Percentiles rank a stretch among this genome's conserved stretches.
These are phyloP conservation scores for Mucor ambiguus DNA, from an alignment of 371 early-diverging fungal genomes.

Conservation along the genomic window DNA sequence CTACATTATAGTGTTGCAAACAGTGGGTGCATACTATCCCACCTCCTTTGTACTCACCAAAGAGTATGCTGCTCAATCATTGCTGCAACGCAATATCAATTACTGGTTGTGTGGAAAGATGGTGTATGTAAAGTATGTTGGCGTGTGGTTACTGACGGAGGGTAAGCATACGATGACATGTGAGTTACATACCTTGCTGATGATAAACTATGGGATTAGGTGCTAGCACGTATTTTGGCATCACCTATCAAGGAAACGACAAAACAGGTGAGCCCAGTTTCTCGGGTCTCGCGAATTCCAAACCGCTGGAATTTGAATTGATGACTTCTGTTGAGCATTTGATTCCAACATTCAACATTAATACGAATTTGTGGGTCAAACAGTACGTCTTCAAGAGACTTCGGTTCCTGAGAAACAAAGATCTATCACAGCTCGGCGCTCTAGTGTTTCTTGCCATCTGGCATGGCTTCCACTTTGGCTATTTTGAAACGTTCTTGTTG, in stretches of 20 bases:
- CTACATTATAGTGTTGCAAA: slow-evolving; percentile 54
- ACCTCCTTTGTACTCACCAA: slow-evolving; percentile 47
- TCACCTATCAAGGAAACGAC: slow-evolving; percentile 62
- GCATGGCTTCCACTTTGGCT: slow-evolving; percentile 70
- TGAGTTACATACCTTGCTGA: not conserved
- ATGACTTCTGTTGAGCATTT: slow-evolving; percentile 60
- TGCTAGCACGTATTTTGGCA: slow-evolving; percentile 59
- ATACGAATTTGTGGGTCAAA: slow-evolving; percentile 75
- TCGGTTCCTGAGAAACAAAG: slow-evolving; percentile 63
- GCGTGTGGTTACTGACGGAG: slow-evolving; percentile 70
- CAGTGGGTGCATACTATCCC: slow-evolving; percentile 49
- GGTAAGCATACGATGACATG: slow-evolving; percentile 5
- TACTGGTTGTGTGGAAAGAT: slow-evolving; percentile 59
- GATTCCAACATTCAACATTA: slow-evolving; percentile 68
- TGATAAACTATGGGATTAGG: slow-evolving; percentile 13
- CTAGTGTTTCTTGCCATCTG: slow-evolving; percentile 68
- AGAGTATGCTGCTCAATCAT: slow-evolving; percentile 42
- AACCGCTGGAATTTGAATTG: slow-evolving; percentile 43
- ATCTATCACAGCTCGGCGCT: slow-evolving; percentile 58
- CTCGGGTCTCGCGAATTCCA: slow-evolving; percentile 62
- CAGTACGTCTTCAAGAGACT: slow-evolving; percentile 74
- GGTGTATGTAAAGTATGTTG: slow-evolving; percentile 64
- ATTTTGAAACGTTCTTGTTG: slow-evolving; percentile 60
- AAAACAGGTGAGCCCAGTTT: slow-evolving; percentile 27
- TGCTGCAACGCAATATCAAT: slow-evolving; percentile 37